Conservation (phyloP, 148 eudicot species). For the Pouteria glomerata region DNA sequence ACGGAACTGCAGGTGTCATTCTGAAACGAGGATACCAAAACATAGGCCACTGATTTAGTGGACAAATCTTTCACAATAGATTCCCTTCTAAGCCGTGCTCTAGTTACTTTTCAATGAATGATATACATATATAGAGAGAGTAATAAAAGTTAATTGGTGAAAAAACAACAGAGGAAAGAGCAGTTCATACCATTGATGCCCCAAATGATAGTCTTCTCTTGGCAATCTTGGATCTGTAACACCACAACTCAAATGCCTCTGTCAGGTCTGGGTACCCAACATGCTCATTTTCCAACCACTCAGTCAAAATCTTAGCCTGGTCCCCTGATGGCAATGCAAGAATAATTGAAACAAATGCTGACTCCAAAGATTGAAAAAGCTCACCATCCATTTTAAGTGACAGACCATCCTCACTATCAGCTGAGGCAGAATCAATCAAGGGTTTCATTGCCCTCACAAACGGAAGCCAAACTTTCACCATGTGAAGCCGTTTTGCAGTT, state of each 20-base stretch:
- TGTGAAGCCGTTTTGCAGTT: conserved; percentile 49
- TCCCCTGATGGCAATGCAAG: conserved; percentile 64
- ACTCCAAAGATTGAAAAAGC: conserved; percentile 76
- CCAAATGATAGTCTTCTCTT: conserved; percentile 54
- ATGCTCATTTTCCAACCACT: conserved; percentile 61
- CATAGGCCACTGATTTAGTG: neutral
- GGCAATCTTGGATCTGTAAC: conserved; percentile 86
- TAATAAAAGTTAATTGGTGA: no score
- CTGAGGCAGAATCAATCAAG: conserved; percentile 31
- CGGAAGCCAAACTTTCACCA: conserved; percentile 85
- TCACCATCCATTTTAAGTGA: conserved; percentile 50
- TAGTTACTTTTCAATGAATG: neutral
- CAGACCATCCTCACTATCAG: conserved; percentile 35
- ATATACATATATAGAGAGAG: no score
- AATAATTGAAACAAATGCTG: conserved; percentile 74
- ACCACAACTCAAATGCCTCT: conserved; percentile 91
- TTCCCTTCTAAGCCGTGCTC: neutral
- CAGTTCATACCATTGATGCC: conserved; percentile 23
- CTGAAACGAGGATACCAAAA: neutral
- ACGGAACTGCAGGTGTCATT: neutral
- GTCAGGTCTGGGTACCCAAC: conserved; percentile 82
- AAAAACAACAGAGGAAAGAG: neutral
- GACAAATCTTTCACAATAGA: no score
- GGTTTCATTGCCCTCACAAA: conserved; percentile 50
- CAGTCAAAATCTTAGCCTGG: conserved; percentile 74